These are phyloP conservation scores for Irpex sp. DNA, from an alignment of 1,284 basidiomycete genomes.

Conservation along the genomic window DNA sequence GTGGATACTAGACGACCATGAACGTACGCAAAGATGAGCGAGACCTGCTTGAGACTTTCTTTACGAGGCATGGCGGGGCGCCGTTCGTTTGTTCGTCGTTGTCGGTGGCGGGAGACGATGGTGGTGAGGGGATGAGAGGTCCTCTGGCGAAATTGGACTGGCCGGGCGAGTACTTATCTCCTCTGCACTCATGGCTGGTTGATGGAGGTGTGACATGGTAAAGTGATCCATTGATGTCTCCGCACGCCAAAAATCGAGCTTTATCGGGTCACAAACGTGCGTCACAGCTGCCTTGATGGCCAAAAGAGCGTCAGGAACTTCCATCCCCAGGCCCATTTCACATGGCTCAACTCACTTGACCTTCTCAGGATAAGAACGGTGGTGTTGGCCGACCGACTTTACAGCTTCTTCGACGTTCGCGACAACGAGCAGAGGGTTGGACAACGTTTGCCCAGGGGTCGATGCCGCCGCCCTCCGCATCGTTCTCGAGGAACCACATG, in stretches of 20 bases:
- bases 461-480: too few species aligned
- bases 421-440: too few species aligned
- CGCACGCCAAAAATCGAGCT: neutral
- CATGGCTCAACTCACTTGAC: too few species aligned
- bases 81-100: neutral
- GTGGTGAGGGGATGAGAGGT: neutral
- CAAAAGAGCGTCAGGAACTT: too few species aligned
- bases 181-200: neutral
- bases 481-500: too few species aligned
- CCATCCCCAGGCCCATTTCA: too few species aligned
- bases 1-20: conserved; percentile 5
- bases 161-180: neutral
- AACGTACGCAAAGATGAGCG: conserved; percentile 83
- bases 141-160: neutral
- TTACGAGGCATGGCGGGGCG: neutral
- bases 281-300: neutral
- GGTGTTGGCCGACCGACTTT: too few species aligned
- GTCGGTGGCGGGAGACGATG: neutral
- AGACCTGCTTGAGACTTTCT: conserved; percentile 55
- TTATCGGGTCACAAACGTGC: neutral
- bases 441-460: too few species aligned
- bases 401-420: too few species aligned
- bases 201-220: conserved; percentile 1
- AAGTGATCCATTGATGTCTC: neutral
- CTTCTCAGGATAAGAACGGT: too few species aligned